phyloP scores from a whole-genome alignment of 2,329 filamentous ascomycete species.

The Fusarium continuum region DNA sequence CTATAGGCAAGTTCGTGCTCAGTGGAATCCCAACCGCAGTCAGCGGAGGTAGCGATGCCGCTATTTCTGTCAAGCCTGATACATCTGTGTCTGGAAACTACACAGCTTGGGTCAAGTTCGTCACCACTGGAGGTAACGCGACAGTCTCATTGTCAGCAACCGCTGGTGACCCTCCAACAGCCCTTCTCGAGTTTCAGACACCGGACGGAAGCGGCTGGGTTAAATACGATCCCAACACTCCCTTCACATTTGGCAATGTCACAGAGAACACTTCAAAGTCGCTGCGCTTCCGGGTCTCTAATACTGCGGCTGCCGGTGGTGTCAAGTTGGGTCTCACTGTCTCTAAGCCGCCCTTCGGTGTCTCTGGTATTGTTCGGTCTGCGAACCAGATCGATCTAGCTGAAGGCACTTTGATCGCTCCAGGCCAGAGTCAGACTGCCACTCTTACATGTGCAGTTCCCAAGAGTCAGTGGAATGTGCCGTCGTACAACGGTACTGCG shows the following conservation, averaged over 20 bases:
- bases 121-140: slow-evolving; percentile 59
- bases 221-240: slow-evolving; percentile 51
- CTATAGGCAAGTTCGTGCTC: slow-evolving; percentile 60
- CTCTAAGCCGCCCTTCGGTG: slow-evolving; percentile 68
- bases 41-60: slow-evolving; percentile 49
- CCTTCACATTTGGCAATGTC: slow-evolving; percentile 66
- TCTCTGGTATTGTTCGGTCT: slow-evolving; percentile 62
- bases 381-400: slow-evolving; percentile 66
- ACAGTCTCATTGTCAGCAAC: slow-evolving; percentile 59
- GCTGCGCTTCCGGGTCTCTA: slow-evolving; percentile 63
- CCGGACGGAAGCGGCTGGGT: slow-evolving; percentile 62
- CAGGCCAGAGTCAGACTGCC: slow-evolving; percentile 61
- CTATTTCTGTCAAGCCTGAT: slow-evolving; percentile 58
- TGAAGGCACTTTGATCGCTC: slow-evolving; percentile 61
- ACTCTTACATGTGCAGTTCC: slow-evolving; percentile 64
- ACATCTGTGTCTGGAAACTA: slow-evolving; percentile 58
- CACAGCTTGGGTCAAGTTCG: slow-evolving; percentile 58
- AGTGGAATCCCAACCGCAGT: slow-evolving; percentile 57
- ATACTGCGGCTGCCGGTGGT: slow-evolving; percentile 56
- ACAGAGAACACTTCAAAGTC: slow-evolving; percentile 59
- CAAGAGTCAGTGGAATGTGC: slow-evolving; percentile 65
- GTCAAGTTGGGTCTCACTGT: slow-evolving; percentile 64
- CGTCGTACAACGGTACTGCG: slow-evolving; percentile 58
- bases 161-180: slow-evolving; percentile 59
- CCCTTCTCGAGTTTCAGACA: slow-evolving; percentile 64